Percentiles rank a stretch among this genome's conserved stretches.
phyloP scores from a whole-genome alignment of 257 asterid species.

The Penstemon davidsonii region DNA sequence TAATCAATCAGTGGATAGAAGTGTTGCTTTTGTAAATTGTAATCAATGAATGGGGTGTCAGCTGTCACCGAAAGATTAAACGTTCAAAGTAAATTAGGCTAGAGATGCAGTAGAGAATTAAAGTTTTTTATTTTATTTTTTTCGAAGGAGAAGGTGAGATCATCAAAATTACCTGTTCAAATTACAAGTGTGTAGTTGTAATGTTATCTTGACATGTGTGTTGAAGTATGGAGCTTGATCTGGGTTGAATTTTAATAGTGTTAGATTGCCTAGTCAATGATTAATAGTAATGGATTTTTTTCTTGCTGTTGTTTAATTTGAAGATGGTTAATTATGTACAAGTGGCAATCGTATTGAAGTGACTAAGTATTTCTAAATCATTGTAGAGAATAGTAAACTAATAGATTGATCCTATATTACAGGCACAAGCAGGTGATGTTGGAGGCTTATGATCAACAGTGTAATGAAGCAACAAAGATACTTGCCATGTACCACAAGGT shows the following conservation, averaged over 20 bases:
- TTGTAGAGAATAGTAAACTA: slow-evolving; percentile 23
- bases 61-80: background rate
- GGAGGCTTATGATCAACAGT: slow-evolving; percentile 93
- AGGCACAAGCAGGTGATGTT: slow-evolving; percentile 97
- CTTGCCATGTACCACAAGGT: slow-evolving; percentile 95
- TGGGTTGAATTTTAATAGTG: background rate
- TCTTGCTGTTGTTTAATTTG: background rate
- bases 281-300: background rate
- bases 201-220: background rate
- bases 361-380: background rate
- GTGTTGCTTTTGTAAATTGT: background rate
- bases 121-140: too few species aligned
- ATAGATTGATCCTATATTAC: slow-evolving; percentile 30
- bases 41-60: background rate
- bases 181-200: too few species aligned
- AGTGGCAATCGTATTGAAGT: background rate
- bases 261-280: background rate
- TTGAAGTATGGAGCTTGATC: background rate
- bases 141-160: too few species aligned
- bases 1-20: slow-evolving; percentile 16
- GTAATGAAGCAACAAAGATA: slow-evolving; percentile 94
- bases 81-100: too few species aligned
- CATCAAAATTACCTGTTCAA: too few species aligned
- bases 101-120: too few species aligned
- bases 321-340: background rate